Evolutionary conservation across 306 rosid genomes (phyloP).

Genomic region (Quillaja saponaria): DNA sequence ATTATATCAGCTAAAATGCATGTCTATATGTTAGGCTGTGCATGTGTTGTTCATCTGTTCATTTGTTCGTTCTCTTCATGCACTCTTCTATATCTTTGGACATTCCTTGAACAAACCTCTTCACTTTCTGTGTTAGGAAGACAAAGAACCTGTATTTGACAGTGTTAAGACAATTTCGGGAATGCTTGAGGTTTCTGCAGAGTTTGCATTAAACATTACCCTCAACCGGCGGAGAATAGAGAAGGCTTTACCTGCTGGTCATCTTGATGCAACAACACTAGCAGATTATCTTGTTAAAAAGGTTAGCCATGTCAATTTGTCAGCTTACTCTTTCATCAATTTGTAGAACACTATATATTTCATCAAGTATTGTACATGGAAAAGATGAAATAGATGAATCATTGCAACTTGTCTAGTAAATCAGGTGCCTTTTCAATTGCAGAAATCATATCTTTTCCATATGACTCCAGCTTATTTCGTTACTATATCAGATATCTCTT

Average conservation of each 20-base stretch:
- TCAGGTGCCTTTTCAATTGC: too few species aligned
- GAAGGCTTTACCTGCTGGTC: conserved; percentile 87
- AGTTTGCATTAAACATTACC: conserved; percentile 80
- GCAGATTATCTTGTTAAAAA: conserved; percentile 95
- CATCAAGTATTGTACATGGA: too few species aligned
- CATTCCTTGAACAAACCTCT: conserved; percentile 13
- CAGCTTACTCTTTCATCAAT: conserved; percentile 16
- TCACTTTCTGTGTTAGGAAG: conserved; percentile 64
- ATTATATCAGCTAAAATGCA: too few species aligned
- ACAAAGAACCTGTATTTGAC: conserved; percentile 94
- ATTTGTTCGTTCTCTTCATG: conserved; percentile 9
- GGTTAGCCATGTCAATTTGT: conserved; percentile 44
- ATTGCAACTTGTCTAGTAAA: too few species aligned
- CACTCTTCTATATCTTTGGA: conserved; percentile 1
- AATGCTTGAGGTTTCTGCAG: conserved; percentile 96
- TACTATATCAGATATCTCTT: conserved; percentile 15
- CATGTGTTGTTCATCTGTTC: neutral
- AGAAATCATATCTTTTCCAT: neutral
- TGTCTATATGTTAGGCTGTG: too few species aligned
- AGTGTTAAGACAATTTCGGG: conserved; percentile 89
- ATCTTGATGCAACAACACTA: conserved; percentile 98
- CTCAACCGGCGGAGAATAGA: conserved; percentile 76
- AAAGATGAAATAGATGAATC: too few species aligned
- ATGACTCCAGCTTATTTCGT: neutral
- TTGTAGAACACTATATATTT: too few species aligned